Base-by-base conservation (phyloP, 176 grass and related monocot species). In the Oryza officinalis region DNA sequence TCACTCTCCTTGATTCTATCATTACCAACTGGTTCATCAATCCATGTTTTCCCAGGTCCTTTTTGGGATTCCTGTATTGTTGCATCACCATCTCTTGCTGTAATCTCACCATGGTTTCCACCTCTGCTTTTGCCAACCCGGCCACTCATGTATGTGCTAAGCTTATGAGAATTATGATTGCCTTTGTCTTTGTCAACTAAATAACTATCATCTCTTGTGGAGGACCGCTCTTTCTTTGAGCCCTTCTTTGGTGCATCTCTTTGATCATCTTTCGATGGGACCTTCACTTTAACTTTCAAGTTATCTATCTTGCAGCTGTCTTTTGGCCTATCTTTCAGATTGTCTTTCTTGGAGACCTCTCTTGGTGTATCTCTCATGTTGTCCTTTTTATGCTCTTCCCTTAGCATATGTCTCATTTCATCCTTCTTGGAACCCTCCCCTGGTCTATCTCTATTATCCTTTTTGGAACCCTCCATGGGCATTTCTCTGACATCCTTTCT, bases 171-270 rank as follows among this genome's bases (percentile, higher is more conserved):
- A 81, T 61, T 45, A 80, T 22, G 32, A 35, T 49, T 72, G 60
- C 11, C 73, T 84, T 77, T 93, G 65, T 91, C 61, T 73, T 76
- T 83, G 20, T 31, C 67, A 83, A 69, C 30, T 74, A 71, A 65
- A 8, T 70, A 44, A 1, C 65, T 28, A 22, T 70, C 46, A n/a
- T 86, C 78, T 80, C 71, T 81, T 57, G 35, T 69, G 3, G 75
- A 86, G 20, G 65, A 3, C 9, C 26, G 30, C 17, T 77, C 79
- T 84, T 88, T 85, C 32, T 65, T 84, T 65, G 72, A 72, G 10
- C 50, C 45, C 75, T 87, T 93, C 63, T 78, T 92, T n/a, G 74
- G 65, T 86, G 71, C 61, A 69, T 92, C 83, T 83, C 67, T 74
- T 38, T 52, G 81, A 9, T 61, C 77, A 84, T 89, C 80, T 75